Percentiles rank a stretch among this genome's conserved stretches.
phyloP scores from a whole-genome alignment of 1,139 yeast species.

The Suhomyces ambrosiae region DNA sequence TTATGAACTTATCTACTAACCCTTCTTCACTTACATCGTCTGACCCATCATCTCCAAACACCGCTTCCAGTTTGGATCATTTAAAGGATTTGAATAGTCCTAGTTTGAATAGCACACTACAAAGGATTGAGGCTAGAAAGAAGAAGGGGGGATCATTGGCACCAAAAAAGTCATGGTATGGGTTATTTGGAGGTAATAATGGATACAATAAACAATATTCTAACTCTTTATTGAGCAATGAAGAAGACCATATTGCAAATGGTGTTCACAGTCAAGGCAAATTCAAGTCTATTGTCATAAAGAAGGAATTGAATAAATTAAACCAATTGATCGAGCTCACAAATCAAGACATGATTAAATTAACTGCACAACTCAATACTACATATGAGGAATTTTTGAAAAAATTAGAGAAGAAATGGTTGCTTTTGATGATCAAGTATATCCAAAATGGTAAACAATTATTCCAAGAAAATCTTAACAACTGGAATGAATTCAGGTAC shows the following conservation, averaged over 20 bases:
- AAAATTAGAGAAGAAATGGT: constrained; percentile 46
- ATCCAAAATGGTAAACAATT: constrained; percentile 40
- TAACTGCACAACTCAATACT: constrained; percentile 34
- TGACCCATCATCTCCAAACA: constrained; percentile 3
- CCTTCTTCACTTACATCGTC: constrained; percentile 5
- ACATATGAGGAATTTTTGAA: constrained; percentile 37
- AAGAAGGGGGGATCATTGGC: constrained; percentile 21
- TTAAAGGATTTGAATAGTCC: constrained; percentile 44
- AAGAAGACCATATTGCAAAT: constrained; percentile 4
- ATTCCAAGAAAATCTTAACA: constrained; percentile 40
- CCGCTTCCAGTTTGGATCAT: constrained; percentile 25
- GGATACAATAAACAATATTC: constrained; percentile 18
- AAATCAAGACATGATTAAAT: constrained; percentile 37
- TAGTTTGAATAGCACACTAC: constrained; percentile 41
- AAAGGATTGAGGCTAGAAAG: constrained; percentile 30
- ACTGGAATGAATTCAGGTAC: constrained; percentile 41
- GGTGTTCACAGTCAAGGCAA: constrained; percentile 20
- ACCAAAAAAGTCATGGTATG: constrained; percentile 47
- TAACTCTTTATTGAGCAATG: constrained; percentile 8
- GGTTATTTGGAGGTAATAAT: constrained; percentile 46
- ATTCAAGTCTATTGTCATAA: constrained; percentile 37
- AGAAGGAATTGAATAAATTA: constrained; percentile 44
- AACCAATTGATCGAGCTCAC: constrained; percentile 45
- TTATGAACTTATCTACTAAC: constrained; percentile 28
- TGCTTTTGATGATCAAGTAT: constrained; percentile 40